Evolutionary conservation across 768 basidiomycete genomes (phyloP).

Genomic region (Leccinum imitatum): DNA sequence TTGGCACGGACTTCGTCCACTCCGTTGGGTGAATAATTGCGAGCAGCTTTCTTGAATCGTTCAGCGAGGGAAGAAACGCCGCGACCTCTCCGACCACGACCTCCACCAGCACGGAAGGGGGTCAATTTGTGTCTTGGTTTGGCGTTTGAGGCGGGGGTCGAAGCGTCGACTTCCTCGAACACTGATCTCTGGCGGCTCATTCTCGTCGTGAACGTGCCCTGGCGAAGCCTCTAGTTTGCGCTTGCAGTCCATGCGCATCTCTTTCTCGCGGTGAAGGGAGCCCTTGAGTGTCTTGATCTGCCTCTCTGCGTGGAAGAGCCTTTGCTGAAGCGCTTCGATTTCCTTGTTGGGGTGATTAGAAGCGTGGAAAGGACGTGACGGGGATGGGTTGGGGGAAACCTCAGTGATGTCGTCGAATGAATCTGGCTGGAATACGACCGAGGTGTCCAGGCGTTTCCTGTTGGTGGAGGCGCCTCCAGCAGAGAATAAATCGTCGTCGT

Average conservation of each 20-base stretch:
- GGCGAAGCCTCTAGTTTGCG: slow-evolving; percentile 49
- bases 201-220: slow-evolving; percentile 37
- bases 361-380: slow-evolving; percentile 60
- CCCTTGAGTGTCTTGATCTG: slow-evolving; percentile 82
- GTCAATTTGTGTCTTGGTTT: slow-evolving; percentile 45
- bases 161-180: slow-evolving; percentile 47
- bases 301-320: slow-evolving; percentile 82
- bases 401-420: slow-evolving; percentile 45
- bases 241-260: slow-evolving; percentile 67
- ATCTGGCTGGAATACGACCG: slow-evolving; percentile 45
- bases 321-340: slow-evolving; percentile 77
- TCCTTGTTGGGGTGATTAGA: slow-evolving; percentile 78
- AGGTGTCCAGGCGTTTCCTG: slow-evolving; percentile 56
- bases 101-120: slow-evolving; percentile 51
- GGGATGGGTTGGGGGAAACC: slow-evolving; percentile 65
- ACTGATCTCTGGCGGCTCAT: slow-evolving; percentile 38
- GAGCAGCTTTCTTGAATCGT: slow-evolving; percentile 58
- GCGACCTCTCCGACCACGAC: slow-evolving; percentile 51
- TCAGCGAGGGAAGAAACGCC: slow-evolving; percentile 54
- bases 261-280: slow-evolving; percentile 79
- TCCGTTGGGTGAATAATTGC: slow-evolving; percentile 48
- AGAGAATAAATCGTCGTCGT: slow-evolving; percentile 68
- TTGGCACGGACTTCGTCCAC: slow-evolving; percentile 21
- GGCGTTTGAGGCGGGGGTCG: slow-evolving; percentile 32
- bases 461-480: slow-evolving; percentile 62